These are phyloP conservation scores for Phytopythium delawarense DNA, from an alignment of 352 stramenopile species.

Conservation along the genomic window DNA sequence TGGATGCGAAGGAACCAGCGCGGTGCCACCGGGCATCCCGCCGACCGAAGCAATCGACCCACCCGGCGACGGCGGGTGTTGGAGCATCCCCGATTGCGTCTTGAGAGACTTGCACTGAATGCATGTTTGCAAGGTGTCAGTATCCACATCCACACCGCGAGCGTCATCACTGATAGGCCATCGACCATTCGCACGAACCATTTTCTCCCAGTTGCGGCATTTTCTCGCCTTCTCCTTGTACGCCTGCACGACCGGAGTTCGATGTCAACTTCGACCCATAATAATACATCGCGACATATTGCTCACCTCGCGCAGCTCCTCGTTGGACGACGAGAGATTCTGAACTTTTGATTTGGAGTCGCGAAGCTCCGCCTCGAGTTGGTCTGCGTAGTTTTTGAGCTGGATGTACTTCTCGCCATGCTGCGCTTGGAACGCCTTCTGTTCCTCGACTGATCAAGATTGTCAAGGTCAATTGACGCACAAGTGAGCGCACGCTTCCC, in stretches of 20 bases:
- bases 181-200: slow-evolving; percentile 28
- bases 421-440: slow-evolving; percentile 75
- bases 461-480: not conserved
- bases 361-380: slow-evolving; percentile 74
- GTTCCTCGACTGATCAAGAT: slow-evolving; percentile 52
- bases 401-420: slow-evolving; percentile 87
- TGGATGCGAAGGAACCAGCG: not conserved
- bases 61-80: slow-evolving; percentile 49
- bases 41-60: slow-evolving; percentile 41
- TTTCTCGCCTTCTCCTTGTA: slow-evolving; percentile 87
- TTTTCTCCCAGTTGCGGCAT: slow-evolving; percentile 87
- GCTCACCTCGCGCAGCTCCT: slow-evolving; percentile 69
- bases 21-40: slow-evolving; percentile 13
- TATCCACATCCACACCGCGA: not conserved
- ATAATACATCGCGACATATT: too few species aligned
- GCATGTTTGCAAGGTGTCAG: not conserved
- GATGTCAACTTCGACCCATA: not conserved
- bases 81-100: slow-evolving; percentile 31
- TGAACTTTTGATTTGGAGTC: slow-evolving; percentile 84
- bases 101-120: slow-evolving; percentile 70
- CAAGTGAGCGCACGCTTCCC: not conserved
- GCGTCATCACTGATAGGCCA: not conserved
- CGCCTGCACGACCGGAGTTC: slow-evolving; percentile 27
- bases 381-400: slow-evolving; percentile 82
- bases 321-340: slow-evolving; percentile 60